These are phyloP conservation scores for Marasmius sp. DNA, from an alignment of 1,284 basidiomycete genomes.

Conservation along the genomic window DNA sequence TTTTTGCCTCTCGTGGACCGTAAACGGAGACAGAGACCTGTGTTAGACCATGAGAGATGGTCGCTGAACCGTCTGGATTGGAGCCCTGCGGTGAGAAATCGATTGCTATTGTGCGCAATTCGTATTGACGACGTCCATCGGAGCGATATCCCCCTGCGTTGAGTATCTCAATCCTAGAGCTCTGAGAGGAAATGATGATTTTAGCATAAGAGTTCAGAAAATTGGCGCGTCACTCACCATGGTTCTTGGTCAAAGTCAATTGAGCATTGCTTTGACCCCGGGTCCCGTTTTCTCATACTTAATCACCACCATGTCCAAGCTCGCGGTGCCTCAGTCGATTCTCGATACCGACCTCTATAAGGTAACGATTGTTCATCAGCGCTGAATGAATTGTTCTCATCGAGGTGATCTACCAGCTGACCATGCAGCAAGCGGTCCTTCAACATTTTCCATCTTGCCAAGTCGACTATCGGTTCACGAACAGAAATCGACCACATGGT, in stretches of 20 bases:
- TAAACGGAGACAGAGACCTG: slow-evolving; percentile 85
- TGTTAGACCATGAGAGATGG: slow-evolving; percentile 88
- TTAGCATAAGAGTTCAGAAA: slow-evolving; percentile 2
- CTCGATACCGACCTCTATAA: slow-evolving; percentile 98
- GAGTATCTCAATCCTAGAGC: slow-evolving; percentile 83
- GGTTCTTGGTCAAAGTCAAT: not conserved
- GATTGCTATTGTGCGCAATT: slow-evolving; percentile 83
- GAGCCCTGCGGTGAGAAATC: slow-evolving; percentile 74
- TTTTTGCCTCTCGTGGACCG: slow-evolving; percentile 87
- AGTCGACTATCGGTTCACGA: slow-evolving; percentile 83
- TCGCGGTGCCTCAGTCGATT: slow-evolving; percentile 53
- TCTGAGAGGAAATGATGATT: slow-evolving; percentile 37
- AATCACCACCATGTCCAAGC: slow-evolving; percentile 13
- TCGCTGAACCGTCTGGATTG: slow-evolving; percentile 80
- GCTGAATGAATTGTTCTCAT: slow-evolving; percentile 1
- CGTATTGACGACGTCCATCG: slow-evolving; percentile 88
- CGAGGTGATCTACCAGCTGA: slow-evolving; percentile 55
- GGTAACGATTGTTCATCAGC: slow-evolving; percentile 36
- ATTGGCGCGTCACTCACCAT: slow-evolving; percentile 22
- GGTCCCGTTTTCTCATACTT: not conserved
- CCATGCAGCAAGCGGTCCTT: slow-evolving; percentile 95
- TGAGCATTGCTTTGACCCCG: not conserved
- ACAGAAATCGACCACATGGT: slow-evolving; percentile 67
- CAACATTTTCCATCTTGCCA: slow-evolving; percentile 74
- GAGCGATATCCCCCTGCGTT: slow-evolving; percentile 89